These are phyloP conservation scores for Chernovozyma aurita DNA, from an alignment of 1,139 yeast species.

Conservation along the genomic window DNA sequence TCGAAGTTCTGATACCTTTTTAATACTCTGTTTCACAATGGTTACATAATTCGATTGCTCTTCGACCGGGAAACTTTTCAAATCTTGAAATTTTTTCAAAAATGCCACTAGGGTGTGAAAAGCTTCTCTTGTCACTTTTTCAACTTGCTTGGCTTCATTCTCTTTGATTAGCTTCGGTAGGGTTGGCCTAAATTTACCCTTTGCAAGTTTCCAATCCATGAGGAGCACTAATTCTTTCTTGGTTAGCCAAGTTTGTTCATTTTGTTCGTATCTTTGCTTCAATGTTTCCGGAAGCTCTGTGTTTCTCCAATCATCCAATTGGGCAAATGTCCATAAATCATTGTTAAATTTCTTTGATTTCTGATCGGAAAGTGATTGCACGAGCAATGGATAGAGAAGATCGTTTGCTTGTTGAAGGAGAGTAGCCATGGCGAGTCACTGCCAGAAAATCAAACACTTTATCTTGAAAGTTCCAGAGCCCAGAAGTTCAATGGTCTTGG, in stretches of 20 bases:
- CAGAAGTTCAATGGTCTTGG: too few species aligned
- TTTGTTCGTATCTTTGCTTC: conserved; percentile 15
- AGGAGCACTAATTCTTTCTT: conserved; percentile 34
- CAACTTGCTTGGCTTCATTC: conserved; percentile 27
- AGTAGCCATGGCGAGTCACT: too few species aligned
- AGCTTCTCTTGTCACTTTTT: conserved; percentile 25
- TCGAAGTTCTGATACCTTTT: conserved; percentile 27
- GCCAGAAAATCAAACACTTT: too few species aligned
- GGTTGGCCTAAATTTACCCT: conserved; percentile 44
- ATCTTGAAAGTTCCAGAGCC: too few species aligned
- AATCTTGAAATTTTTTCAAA: conserved; percentile 11
- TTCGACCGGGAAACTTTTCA: conserved; percentile 7
- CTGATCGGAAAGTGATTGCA: conserved; percentile 13
- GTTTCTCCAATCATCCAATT: conserved; percentile 36
- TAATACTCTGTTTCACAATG: conserved; percentile 21
- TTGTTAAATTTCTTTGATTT: conserved; percentile 12
- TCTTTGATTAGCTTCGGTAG: conserved; percentile 38
- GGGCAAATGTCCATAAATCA: conserved; percentile 22
- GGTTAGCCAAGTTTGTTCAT: conserved; percentile 22
- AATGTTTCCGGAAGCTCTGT: conserved; percentile 22
- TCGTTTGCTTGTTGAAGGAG: too few species aligned
- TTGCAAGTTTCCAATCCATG: conserved; percentile 49
- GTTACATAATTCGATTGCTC: conserved; percentile 12
- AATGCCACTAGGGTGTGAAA: conserved; percentile 20
- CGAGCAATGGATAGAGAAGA: conserved; percentile 9